Evolutionary conservation across 805 yeast species (phyloP), one percentile per base, ranked within the genome.

Genomic region (Diddensiella santjacobensis): DNA sequence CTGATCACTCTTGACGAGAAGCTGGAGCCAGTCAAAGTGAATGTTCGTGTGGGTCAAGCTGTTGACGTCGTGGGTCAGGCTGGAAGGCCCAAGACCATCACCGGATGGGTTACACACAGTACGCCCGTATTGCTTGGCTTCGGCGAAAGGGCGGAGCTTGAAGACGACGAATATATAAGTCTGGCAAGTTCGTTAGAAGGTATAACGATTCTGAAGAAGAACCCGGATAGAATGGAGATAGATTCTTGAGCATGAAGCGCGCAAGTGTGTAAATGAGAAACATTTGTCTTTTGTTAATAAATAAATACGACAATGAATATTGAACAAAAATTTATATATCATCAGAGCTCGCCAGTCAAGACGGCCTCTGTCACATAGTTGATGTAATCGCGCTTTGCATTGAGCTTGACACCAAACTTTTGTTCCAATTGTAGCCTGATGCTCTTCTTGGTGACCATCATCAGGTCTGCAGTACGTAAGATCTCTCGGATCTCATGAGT

Each of bases 41-140:
- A 88, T 57, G 99, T 93, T 6, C 80, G 99, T 64, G 98, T 93
- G 24, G 99, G 99, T 54, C 97, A 91, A 71, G 98, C 99, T 4
- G 98, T 93, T 23, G 99, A 93, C 65, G 88, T 90, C 35, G 98
- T 93, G 53, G 99, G 99, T 29, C 98, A 91, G 68, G 99, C 98
- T 0, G 99, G 99, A 71, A 88, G 87, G 59, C 99, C 99, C 42
- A 93, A 93, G 74, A 90, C 97, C 10, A 93, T 93, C 42, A 93
- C 99, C 3, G 99, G 99, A 31, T 93, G 99, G 99, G 98, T 93
- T 18, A 93, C 99, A 1, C 99, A 93, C 63, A 86, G 93, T 3
- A 93, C 99, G 0, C 99, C 99, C 0, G 99, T 93, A 18, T 73
- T 93, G 58, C 74, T 93, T 48, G 90, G 93, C 36, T 82, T 83